phyloP scores from a whole-genome alignment of 2,329 filamentous ascomycete genomes.

The Septoria petroselini region DNA sequence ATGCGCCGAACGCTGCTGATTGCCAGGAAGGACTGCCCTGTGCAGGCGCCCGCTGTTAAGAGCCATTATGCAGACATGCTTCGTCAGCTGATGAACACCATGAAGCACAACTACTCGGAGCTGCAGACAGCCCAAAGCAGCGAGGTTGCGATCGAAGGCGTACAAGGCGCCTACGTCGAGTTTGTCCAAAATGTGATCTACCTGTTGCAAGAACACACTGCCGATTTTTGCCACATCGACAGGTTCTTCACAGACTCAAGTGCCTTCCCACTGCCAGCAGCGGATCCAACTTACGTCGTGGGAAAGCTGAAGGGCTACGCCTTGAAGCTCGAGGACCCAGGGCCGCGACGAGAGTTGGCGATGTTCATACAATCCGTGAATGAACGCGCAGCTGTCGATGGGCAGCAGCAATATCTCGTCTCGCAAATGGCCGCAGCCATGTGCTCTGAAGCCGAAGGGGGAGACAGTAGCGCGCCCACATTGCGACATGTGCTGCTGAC shows the following conservation, averaged over 20 bases:
- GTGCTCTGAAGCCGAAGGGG: constrained; percentile 44
- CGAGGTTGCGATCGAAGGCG: constrained; percentile 25
- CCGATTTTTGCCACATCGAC: constrained; percentile 56
- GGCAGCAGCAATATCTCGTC: constrained; percentile 56
- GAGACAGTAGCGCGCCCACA: constrained; percentile 38
- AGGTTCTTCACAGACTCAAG: constrained; percentile 60
- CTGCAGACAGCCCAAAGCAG: constrained; percentile 37
- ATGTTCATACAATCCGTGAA: constrained; percentile 59
- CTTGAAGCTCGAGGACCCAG: constrained; percentile 49
- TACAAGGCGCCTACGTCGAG: constrained; percentile 55
- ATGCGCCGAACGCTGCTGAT: constrained; percentile 51
- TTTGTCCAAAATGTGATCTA: constrained; percentile 61
- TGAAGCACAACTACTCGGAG: constrained; percentile 61
- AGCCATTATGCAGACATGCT: constrained; percentile 53
- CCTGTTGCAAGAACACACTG: constrained; percentile 59
- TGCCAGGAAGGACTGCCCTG: neutral
- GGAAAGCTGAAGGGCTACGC: constrained; percentile 59
- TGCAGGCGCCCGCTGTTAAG: constrained; percentile 40
- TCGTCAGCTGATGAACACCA: constrained; percentile 56
- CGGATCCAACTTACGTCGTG: constrained; percentile 61
- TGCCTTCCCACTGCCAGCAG: constrained; percentile 58
- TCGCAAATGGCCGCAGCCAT: constrained; percentile 54
- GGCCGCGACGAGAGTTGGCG: constrained; percentile 54
- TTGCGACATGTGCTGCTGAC: constrained; percentile 53
- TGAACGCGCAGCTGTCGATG: constrained; percentile 57